phyloP scores from a whole-genome alignment of 371 early-diverging fungal species.

The Fennellomyces sp. region DNA sequence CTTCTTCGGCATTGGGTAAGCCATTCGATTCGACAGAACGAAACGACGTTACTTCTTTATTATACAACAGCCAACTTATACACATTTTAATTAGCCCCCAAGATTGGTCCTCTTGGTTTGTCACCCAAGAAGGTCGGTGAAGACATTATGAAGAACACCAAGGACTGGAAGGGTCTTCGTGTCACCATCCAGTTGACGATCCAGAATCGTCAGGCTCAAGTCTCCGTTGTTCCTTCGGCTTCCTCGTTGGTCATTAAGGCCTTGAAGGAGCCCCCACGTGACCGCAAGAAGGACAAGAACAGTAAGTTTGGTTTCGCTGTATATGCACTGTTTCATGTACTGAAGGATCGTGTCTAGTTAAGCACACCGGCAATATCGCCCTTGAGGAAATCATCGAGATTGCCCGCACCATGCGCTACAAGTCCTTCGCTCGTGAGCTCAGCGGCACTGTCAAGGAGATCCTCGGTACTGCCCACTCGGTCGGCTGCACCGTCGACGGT shows the following conservation, averaged over 20 bases:
- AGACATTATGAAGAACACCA: conserved; percentile 99
- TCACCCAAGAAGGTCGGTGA: conserved; percentile 99
- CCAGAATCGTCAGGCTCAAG: conserved; percentile 99
- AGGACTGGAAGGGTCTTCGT: conserved; percentile 98
- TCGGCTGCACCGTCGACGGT: conserved; percentile 87
- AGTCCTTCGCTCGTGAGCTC: conserved; percentile 89
- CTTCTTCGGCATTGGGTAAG: conserved; percentile 98
- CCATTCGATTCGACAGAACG: conserved; percentile 26
- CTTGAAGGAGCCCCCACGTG: conserved; percentile 98
- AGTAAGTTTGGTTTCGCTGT: conserved; percentile 41
- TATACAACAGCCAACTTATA: neutral
- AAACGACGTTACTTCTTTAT: too few relatives aligned
- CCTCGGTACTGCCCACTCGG: conserved; percentile 95
- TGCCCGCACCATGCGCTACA: conserved; percentile 95
- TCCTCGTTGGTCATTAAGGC: conserved; percentile 98
- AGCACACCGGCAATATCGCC: conserved; percentile 93
- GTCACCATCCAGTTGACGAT: conserved; percentile 98
- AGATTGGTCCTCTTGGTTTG: conserved; percentile 99
- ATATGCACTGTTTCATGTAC: neutral
- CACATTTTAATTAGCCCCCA: conserved; percentile 64
- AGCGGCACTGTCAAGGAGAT: conserved; percentile 98
- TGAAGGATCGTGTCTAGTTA: conserved; percentile 47
- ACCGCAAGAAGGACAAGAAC: conserved; percentile 99
- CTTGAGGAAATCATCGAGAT: conserved; percentile 95
- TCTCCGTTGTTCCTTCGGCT: conserved; percentile 97